Percentiles rank a stretch among this genome's conserved stretches.
Conservation (phyloP, 495 filamentous ascomycete genomes). For the Usnea hakonensis region DNA sequence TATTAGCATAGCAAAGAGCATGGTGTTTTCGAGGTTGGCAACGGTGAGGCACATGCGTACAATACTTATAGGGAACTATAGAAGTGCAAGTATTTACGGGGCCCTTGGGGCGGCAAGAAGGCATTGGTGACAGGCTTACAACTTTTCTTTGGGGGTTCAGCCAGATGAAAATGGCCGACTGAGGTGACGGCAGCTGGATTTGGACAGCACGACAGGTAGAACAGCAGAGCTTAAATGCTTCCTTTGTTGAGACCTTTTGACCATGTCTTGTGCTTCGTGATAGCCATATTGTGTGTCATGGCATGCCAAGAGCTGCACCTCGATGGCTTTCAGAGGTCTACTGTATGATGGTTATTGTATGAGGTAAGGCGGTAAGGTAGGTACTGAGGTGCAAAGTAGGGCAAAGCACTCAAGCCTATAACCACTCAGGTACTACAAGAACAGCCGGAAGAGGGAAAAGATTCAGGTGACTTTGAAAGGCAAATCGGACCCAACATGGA, state of each 20-base stretch:
- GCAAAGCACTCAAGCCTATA: too few relatives aligned
- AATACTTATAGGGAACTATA: not conserved
- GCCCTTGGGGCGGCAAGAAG: not conserved
- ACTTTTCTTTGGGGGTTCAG: not conserved
- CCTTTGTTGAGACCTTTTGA: not conserved
- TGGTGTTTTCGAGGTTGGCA: conserved; percentile 4
- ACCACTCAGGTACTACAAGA: not conserved
- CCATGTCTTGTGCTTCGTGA: not conserved
- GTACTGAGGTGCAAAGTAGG: too few relatives aligned
- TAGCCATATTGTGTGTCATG: too few relatives aligned
- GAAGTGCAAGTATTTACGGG: not conserved
- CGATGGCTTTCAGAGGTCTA: too few relatives aligned
- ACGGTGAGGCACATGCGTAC: not conserved
- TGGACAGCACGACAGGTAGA: not conserved
- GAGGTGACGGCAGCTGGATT: not conserved
- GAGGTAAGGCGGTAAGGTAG: too few relatives aligned
- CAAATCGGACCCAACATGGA: not conserved
- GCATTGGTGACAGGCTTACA: not conserved
- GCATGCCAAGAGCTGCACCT: too few relatives aligned
- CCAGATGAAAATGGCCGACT: not conserved
- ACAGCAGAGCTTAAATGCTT: not conserved
- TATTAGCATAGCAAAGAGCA: conserved; percentile 6
- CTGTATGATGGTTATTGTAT: not conserved
- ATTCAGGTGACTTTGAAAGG: not conserved
- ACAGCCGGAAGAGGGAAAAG: conserved; percentile 19